Evolutionary conservation across 1,139 yeast genomes (phyloP).

Genomic region (Blastobotrys arbuscula): DNA sequence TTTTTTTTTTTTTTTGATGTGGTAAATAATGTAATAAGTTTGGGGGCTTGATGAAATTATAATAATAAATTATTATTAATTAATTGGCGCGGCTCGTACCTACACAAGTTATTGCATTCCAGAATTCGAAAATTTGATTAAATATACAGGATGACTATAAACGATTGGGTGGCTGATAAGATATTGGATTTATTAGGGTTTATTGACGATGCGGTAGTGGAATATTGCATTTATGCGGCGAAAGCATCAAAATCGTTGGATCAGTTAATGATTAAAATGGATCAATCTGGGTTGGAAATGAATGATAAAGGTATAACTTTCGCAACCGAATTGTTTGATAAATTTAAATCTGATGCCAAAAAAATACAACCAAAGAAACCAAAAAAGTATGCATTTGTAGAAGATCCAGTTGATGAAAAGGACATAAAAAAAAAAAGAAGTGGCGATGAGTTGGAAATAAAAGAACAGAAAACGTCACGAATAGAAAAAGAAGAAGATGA

Average conservation of each 20-base stretch:
- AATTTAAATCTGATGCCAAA: constrained; percentile 9
- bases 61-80: too few relatives aligned
- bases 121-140: too few relatives aligned
- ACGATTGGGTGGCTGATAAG: constrained; percentile 28
- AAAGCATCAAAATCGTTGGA: constrained; percentile 23
- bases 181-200: constrained; percentile 26
- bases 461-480: constrained; percentile 5
- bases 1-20: too few relatives aligned
- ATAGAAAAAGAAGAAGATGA: constrained; percentile 12
- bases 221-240: constrained; percentile 31
- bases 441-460: too few relatives aligned
- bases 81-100: too few relatives aligned
- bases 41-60: too few relatives aligned
- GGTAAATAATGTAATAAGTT: too few relatives aligned
- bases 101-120: too few relatives aligned
- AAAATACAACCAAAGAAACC: neutral
- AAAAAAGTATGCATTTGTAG: constrained; percentile 19
- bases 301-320: constrained; percentile 21
- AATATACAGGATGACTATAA: constrained; percentile 6
- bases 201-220: constrained; percentile 29
- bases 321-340: constrained; percentile 25
- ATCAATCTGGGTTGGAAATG: constrained; percentile 29
- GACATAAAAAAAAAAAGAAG: neutral
- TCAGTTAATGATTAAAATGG: constrained; percentile 24
- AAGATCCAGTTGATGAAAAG: constrained; percentile 11